phyloP scores from a whole-genome alignment of 495 filamentous ascomycete genomes.

The Tirmania nivea region DNA sequence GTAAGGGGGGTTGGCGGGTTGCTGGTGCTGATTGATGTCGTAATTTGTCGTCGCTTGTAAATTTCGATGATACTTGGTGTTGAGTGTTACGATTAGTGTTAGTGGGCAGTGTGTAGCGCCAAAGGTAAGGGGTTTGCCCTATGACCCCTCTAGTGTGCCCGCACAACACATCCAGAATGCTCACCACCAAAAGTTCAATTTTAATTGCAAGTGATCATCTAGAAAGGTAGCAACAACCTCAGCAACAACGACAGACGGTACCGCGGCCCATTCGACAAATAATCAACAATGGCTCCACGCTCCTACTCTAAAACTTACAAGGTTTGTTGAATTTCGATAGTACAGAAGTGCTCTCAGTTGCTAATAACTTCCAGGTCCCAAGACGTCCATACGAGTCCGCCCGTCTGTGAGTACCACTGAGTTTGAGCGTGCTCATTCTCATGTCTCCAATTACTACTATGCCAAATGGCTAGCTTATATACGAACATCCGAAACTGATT shows the following conservation, averaged over 20 bases:
- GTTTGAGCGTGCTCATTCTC: conserved; percentile 88
- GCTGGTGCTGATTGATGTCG: background rate
- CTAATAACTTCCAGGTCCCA: conserved; percentile 16
- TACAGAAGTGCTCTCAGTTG: no score
- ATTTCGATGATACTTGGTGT: background rate
- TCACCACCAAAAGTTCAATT: background rate
- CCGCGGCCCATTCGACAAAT: background rate
- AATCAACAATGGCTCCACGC: conserved; percentile 20
- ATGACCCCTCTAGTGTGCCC: background rate
- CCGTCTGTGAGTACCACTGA: conserved; percentile 99
- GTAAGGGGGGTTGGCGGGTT: background rate
- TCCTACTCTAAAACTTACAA: conserved; percentile 98
- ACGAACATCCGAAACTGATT: conserved; percentile 4
- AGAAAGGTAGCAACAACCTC: background rate
- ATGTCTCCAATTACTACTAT: conserved; percentile 44
- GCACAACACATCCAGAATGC: background rate
- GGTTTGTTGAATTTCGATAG: conserved; percentile 33
- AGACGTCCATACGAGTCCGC: conserved; percentile 82
- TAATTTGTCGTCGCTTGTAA: background rate
- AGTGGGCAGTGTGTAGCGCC: background rate
- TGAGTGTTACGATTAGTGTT: background rate
- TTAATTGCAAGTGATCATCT: background rate
- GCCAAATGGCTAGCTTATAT: conserved; percentile 1
- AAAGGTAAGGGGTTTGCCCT: background rate
- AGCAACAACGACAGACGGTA: background rate